A percentile compares a stretch with the other conserved stretches of the same genome.
Evolutionary conservation across 1,284 basidiomycete genomes (phyloP).

Genomic region (Ceraceosorus guamensis): DNA sequence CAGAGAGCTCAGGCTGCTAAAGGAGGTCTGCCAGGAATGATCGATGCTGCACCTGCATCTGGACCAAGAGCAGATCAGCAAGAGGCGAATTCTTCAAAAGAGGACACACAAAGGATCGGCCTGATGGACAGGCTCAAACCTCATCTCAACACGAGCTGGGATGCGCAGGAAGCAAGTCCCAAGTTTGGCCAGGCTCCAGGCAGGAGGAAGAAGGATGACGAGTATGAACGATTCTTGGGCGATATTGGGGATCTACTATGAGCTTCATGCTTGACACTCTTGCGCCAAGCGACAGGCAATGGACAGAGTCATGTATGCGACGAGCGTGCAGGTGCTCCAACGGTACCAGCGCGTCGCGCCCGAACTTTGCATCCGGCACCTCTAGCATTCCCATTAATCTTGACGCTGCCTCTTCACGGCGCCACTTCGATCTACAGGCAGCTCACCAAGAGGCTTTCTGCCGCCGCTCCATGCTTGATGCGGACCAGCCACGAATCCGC

Average conservation of each 20-base stretch:
- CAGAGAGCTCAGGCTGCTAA: conserved; percentile 21
- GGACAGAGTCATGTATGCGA: too few relatives aligned
- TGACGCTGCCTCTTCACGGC: too few relatives aligned
- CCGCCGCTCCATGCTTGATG: too few relatives aligned
- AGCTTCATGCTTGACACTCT: too few relatives aligned
- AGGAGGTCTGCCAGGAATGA: conserved; percentile 24
- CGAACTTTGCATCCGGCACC: too few relatives aligned
- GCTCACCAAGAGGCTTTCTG: too few relatives aligned
- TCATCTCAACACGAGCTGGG: conserved; percentile 6
- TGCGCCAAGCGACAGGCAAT: too few relatives aligned
- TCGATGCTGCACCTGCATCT: conserved; percentile 35
- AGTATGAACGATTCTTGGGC: conserved; percentile 22
- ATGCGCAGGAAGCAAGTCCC: not conserved
- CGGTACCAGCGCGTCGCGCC: too few relatives aligned
- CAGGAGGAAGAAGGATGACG: conserved; percentile 5
- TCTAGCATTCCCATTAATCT: too few relatives aligned
- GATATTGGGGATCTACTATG: conserved; percentile 23
- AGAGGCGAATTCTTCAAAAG: not conserved
- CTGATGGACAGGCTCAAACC: conserved; percentile 16
- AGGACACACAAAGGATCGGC: conserved; percentile 8
- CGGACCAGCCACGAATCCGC: too few relatives aligned
- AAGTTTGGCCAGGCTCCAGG: conserved; percentile 1
- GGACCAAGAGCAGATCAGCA: not conserved
- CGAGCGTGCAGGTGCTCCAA: too few relatives aligned
- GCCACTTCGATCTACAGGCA: too few relatives aligned